Conservation (phyloP, 805 yeast genomes). For the Kodamaea laetipori region DNA sequence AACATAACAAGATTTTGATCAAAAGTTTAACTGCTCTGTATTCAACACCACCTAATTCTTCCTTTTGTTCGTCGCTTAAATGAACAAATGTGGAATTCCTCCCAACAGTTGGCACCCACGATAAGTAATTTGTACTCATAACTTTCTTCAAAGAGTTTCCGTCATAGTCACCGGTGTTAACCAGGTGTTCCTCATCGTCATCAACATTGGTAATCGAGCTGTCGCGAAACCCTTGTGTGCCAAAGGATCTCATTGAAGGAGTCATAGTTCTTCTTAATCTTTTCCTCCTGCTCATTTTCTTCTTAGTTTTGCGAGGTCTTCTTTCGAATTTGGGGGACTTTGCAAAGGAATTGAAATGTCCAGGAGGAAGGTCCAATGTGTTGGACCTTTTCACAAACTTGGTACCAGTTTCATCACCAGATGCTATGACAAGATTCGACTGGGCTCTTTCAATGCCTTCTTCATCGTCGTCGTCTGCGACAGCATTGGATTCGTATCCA, state of each 20-base stretch:
- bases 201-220: slow-evolving; percentile 12
- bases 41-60: slow-evolving; percentile 96
- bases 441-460: slow-evolving; percentile 25
- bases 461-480: slow-evolving; percentile 15
- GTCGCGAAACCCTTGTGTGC: slow-evolving; percentile 18
- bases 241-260: slow-evolving; percentile 10
- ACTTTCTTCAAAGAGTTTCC: slow-evolving; percentile 20
- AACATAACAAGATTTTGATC: slow-evolving; percentile 60
- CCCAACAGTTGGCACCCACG: slow-evolving; percentile 91
- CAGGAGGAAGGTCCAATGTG: slow-evolving; percentile 45
- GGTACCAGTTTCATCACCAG: slow-evolving; percentile 36
- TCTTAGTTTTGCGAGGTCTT: slow-evolving; percentile 19
- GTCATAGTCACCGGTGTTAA: slow-evolving; percentile 15
- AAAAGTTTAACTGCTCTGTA: slow-evolving; percentile 84
- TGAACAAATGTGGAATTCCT: slow-evolving; percentile 90
- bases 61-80: slow-evolving; percentile 79
- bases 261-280: slow-evolving; percentile 14
- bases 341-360: slow-evolving; percentile 8
- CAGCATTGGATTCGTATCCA: slow-evolving; percentile 17
- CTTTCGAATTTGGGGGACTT: slow-evolving; percentile 53
- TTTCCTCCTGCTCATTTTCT: slow-evolving; percentile 7
- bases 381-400: slow-evolving; percentile 48
- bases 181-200: slow-evolving; percentile 20
- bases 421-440: slow-evolving; percentile 37
- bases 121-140: slow-evolving; percentile 67